Evolutionary conservation across 2,329 filamentous ascomycete species (phyloP).

Genomic region (Epichloe scottii): DNA sequence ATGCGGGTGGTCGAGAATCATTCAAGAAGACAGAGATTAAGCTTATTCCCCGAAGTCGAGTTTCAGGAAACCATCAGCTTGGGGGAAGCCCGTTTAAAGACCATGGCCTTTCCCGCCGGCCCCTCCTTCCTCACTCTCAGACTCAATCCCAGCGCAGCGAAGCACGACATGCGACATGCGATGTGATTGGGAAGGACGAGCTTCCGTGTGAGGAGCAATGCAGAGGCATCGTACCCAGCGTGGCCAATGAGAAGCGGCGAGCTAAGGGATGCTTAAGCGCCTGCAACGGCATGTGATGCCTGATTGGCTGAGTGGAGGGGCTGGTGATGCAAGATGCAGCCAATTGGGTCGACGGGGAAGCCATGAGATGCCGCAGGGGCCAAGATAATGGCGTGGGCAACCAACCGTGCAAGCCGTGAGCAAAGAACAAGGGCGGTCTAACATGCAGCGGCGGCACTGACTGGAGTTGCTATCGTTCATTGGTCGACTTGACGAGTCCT

Average conservation of each 20-base stretch:
- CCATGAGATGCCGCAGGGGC: neutral
- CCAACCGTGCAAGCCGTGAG: too few species aligned
- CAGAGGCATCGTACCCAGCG: conserved; percentile 4
- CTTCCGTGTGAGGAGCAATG: conserved; percentile 7
- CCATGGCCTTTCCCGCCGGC: neutral
- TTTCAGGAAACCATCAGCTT: conserved; percentile 4
- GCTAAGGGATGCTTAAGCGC: conserved; percentile 19
- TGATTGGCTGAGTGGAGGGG: conserved; percentile 16
- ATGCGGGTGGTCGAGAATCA: neutral
- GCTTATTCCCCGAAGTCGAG: neutral
- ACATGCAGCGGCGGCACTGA: too few species aligned
- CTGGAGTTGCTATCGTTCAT: too few species aligned
- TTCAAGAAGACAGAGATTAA: neutral
- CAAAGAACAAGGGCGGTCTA: too few species aligned
- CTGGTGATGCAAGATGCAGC: conserved; percentile 9
- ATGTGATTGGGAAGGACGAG: conserved; percentile 1
- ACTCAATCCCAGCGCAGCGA: neutral
- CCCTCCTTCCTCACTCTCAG: neutral
- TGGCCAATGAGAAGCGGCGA: conserved; percentile 16
- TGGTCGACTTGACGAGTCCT: too few species aligned
- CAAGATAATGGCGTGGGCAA: too few species aligned
- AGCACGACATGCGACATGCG: conserved; percentile 9
- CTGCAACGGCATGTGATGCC: conserved; percentile 12
- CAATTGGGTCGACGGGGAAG: conserved; percentile 12
- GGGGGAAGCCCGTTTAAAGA: conserved; percentile 9